Conservation (phyloP, 768 basidiomycete species). For the Mrakia blollopis region DNA sequence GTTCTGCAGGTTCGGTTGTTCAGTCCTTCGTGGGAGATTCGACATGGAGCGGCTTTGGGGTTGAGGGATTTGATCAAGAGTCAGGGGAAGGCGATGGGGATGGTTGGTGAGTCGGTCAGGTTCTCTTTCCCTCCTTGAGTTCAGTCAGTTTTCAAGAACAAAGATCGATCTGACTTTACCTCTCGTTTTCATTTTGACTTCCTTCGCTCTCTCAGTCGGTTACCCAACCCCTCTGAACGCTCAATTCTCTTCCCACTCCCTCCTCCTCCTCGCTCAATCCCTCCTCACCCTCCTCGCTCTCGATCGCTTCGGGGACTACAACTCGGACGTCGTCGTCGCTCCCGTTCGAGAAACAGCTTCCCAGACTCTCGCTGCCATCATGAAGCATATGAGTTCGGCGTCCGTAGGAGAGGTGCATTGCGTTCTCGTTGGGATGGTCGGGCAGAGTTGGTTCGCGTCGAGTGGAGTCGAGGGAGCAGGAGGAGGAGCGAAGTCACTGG, state of each 20-base stretch:
- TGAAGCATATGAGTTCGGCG: constrained; percentile 78
- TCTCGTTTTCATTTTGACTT: no score
- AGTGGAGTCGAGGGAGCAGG: neutral
- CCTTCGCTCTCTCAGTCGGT: constrained; percentile 14
- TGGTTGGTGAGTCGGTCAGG: constrained; percentile 52
- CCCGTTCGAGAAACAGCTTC: constrained; percentile 95
- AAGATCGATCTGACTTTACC: neutral
- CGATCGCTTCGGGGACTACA: constrained; percentile 97
- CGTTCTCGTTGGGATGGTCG: constrained; percentile 86
- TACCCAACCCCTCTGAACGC: constrained; percentile 23
- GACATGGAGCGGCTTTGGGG: constrained; percentile 90
- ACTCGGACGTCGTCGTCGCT: constrained; percentile 93
- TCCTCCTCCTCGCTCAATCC: constrained; percentile 62
- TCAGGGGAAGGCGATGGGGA: constrained; percentile 76
- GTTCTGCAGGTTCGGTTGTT: constrained; percentile 77
- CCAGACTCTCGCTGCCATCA: constrained; percentile 82
- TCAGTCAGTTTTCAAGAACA: neutral
- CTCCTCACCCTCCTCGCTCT: constrained; percentile 84
- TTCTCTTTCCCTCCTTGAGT: neutral
- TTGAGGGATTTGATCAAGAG: constrained; percentile 78
- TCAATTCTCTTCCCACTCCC: constrained; percentile 17
- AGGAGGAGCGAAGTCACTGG: constrained; percentile 30
- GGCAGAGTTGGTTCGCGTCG: constrained; percentile 62
- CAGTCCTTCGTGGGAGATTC: constrained; percentile 79
- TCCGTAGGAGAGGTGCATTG: constrained; percentile 75